Conservation (phyloP, 2,329 filamentous ascomycete genomes). For the Phialemoniopsis sp. region DNA sequence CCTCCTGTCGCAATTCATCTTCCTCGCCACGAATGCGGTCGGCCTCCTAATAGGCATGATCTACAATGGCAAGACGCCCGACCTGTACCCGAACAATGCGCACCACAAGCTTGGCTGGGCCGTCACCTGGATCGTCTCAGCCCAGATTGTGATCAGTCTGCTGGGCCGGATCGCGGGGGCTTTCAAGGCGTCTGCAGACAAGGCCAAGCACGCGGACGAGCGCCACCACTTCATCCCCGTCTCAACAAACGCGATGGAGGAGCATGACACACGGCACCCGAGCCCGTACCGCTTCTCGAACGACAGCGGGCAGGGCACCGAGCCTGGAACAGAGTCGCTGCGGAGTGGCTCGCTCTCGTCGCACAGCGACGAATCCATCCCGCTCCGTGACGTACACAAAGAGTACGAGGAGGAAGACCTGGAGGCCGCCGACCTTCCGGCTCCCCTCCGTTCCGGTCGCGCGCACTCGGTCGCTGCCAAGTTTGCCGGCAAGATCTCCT, state of each 20-base stretch:
- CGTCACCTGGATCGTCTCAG: conserved; percentile 65
- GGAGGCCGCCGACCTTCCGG: conserved; percentile 29
- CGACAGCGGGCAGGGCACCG: conserved; percentile 73
- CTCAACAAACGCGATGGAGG: conserved; percentile 48
- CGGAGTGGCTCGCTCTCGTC: conserved; percentile 59
- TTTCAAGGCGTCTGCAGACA: conserved; percentile 17
- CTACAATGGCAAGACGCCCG: conserved; percentile 78
- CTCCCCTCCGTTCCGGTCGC: conserved; percentile 31
- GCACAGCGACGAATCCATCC: conserved; percentile 43
- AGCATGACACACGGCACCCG: conserved; percentile 37
- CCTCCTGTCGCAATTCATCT: conserved; percentile 63
- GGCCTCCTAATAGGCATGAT: conserved; percentile 62
- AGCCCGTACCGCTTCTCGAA: conserved; percentile 55
- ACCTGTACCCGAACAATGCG: conserved; percentile 83
- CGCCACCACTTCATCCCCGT: conserved; percentile 59
- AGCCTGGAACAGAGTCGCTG: conserved; percentile 63
- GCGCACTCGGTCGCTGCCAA: conserved; percentile 48
- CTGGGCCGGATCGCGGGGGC: conserved; percentile 55
- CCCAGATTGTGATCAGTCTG: conserved; percentile 66
- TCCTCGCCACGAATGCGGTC: conserved; percentile 58
- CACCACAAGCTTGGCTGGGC: conserved; percentile 89
- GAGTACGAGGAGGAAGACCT: conserved; percentile 43
- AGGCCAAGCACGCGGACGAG: conserved; percentile 31
- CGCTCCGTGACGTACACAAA: conserved; percentile 30
- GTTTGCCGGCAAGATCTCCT: conserved; percentile 51